Evolutionary conservation across 768 basidiomycete species (phyloP).

Genomic region (Phanerochaete carnosa): DNA sequence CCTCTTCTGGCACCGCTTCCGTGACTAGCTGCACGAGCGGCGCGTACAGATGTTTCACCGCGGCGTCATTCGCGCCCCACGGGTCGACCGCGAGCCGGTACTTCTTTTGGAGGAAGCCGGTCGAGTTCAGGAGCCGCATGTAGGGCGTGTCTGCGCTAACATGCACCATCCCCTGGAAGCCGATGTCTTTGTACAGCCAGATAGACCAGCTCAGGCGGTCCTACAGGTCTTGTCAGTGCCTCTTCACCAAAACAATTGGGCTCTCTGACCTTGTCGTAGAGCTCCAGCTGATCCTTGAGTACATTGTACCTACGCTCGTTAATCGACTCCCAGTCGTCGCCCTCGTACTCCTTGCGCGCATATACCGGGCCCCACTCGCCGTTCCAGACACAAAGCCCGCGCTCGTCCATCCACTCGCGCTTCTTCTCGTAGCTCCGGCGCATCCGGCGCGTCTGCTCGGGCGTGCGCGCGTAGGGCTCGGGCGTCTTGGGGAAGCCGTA

Average conservation of each 20-base stretch:
- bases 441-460: slow-evolving; percentile 50
- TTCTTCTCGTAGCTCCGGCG: slow-evolving; percentile 67
- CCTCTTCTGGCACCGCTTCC: slow-evolving; percentile 44
- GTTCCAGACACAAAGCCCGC: slow-evolving; percentile 68
- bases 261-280: slow-evolving; percentile 53
- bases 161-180: slow-evolving; percentile 86
- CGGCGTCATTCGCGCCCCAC: slow-evolving; percentile 69
- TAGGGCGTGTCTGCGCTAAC: slow-evolving; percentile 67
- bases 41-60: slow-evolving; percentile 56
- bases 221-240: slow-evolving; percentile 26
- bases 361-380: slow-evolving; percentile 88
- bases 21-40: slow-evolving; percentile 63
- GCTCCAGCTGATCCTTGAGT: slow-evolving; percentile 67
- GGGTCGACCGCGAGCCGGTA: slow-evolving; percentile 73
- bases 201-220: slow-evolving; percentile 76
- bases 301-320: slow-evolving; percentile 65
- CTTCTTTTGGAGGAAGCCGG: slow-evolving; percentile 67
- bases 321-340: slow-evolving; percentile 57
- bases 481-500: slow-evolving; percentile 68
- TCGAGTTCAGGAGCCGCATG: slow-evolving; percentile 58
- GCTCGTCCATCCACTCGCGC: slow-evolving; percentile 71
- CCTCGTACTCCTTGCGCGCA: slow-evolving; percentile 49
- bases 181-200: slow-evolving; percentile 86
- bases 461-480: slow-evolving; percentile 49
- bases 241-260: not conserved